Evolutionary conservation across 768 basidiomycete genomes (phyloP), one percentile per base, ranked within the genome.

Genomic region (Galerina sulciceps): DNA sequence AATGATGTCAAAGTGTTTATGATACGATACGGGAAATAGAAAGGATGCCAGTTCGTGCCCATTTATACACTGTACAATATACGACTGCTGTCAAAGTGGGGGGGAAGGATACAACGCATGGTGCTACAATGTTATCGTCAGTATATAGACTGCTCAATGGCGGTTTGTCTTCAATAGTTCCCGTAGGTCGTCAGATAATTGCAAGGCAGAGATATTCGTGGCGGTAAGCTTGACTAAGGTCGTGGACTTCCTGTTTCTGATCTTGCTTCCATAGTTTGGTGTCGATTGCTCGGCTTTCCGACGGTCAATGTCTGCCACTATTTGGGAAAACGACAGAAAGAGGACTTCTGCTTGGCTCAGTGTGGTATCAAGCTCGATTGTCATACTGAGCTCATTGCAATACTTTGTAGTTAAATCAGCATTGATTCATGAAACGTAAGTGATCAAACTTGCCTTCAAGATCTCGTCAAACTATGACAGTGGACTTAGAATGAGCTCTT

Each of bases 311-410:
- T 96, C 94, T 10, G 90, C 90, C 18, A 98, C 88, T 18, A 97
- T 75, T 67, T 92, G 89, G 11, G 88, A 79, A 77, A 97, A 98
- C 1, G 94, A 94, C 2, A 96, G 81, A 81, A 93, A 99, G 18
- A 99, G 82, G 14, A 99, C 95, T 74, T 99, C 97, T 10, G 96
- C 97, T 75, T 99, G 97, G 0, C 94, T 90, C 9, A 99, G 84
- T 17, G 97, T 96, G 0, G 89, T 87, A 71, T 97, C 91, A n/a
- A 99, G 84, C 71, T 99, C 97, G 65, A 99, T 96, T 51, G 94
- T 93, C 89, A 94, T 94, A 74, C 90, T 93, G 60, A 96, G 85
- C 66, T 96, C 93, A 68, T 96, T 96, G 78, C 92, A 93, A 67
- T 96, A 97, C 88, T 90, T 64, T 35, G 43, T n/a, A 31, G 26